phyloP scores from a whole-genome alignment of 192 early-diverging fungal species.

The Backusella sp. region DNA sequence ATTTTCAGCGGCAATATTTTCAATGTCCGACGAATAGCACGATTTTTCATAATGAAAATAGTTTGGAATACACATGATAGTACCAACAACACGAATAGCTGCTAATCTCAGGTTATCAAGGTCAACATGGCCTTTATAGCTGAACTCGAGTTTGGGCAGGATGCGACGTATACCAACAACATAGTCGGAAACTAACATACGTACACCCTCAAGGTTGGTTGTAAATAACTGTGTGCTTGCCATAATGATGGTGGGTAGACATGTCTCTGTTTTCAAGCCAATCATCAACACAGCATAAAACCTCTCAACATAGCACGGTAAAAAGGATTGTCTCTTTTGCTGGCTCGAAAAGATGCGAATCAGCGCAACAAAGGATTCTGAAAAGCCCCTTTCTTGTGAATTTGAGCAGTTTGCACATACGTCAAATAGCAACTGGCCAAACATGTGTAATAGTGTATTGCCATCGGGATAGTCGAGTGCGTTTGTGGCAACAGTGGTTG shows the following conservation, averaged over 20 bases:
- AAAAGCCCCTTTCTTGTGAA: constrained; percentile 50
- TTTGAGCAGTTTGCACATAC: constrained; percentile 38
- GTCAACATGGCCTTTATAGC: constrained; percentile 32
- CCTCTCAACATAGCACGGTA: constrained; percentile 62
- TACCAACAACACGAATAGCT: constrained; percentile 57
- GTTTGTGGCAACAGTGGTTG: neutral
- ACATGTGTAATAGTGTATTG: constrained; percentile 79
- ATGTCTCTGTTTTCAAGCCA: constrained; percentile 57
- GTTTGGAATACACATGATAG: constrained; percentile 66
- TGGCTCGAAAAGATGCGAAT: constrained; percentile 76
- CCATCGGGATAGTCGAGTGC: constrained; percentile 50
- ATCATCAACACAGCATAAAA: constrained; percentile 66
- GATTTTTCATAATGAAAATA: constrained; percentile 62
- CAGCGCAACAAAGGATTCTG: constrained; percentile 67
- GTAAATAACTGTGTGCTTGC: constrained; percentile 61
- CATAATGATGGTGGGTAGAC: constrained; percentile 67
- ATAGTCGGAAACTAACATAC: constrained; percentile 71
- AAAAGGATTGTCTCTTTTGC: constrained; percentile 56
- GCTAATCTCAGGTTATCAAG: constrained; percentile 66
- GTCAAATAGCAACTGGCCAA: constrained; percentile 78
- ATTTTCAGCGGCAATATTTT: constrained; percentile 39
- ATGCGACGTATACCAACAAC: constrained; percentile 63
- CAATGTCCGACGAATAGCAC: constrained; percentile 46
- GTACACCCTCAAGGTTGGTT: constrained; percentile 66
- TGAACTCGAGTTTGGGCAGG: constrained; percentile 45